phyloP scores from a whole-genome alignment of 805 yeast species.

The Pichia californica region DNA sequence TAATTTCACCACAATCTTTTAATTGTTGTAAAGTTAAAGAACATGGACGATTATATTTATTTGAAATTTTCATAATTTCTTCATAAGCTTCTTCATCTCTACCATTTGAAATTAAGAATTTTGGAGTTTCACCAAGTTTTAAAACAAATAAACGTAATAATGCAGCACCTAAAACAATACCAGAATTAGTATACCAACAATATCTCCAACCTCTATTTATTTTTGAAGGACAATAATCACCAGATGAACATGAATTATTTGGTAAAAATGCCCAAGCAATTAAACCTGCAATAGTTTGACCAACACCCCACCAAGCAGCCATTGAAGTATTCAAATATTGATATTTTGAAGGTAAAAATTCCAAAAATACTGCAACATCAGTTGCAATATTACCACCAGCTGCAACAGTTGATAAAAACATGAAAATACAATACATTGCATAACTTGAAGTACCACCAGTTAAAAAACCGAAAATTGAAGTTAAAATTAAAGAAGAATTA shows the following conservation, averaged over 20 bases:
- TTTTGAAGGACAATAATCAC: slow-evolving; percentile 36
- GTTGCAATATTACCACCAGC: slow-evolving; percentile 54
- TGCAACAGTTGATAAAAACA: slow-evolving; percentile 38
- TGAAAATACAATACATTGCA: slow-evolving; percentile 45
- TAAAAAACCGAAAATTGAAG: slow-evolving; percentile 46
- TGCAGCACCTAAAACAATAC: slow-evolving; percentile 43
- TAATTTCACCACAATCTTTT: slow-evolving; percentile 36
- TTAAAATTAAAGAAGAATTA: slow-evolving; percentile 40
- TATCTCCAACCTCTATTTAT: slow-evolving; percentile 60
- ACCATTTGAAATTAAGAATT: slow-evolving; percentile 46
- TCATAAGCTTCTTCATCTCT: slow-evolving; percentile 44
- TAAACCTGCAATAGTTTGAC: slow-evolving; percentile 47
- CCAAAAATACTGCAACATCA: slow-evolving; percentile 48
- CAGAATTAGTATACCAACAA: slow-evolving; percentile 47
- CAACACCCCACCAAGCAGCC: slow-evolving; percentile 59
- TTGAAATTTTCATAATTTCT: slow-evolving; percentile 39
- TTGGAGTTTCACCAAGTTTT: slow-evolving; percentile 49
- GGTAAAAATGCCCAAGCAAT: slow-evolving; percentile 53
- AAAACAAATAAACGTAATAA: slow-evolving; percentile 40
- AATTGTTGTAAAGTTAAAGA: slow-evolving; percentile 43
- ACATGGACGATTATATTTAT: slow-evolving; percentile 35
- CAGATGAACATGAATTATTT: slow-evolving; percentile 40
- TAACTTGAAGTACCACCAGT: slow-evolving; percentile 46
- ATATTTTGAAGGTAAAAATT: slow-evolving; percentile 44
- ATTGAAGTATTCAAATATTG: slow-evolving; percentile 48